Evolutionary conservation across 495 filamentous ascomycete genomes (phyloP).

Genomic region (Talaromyces trachyspermus): DNA sequence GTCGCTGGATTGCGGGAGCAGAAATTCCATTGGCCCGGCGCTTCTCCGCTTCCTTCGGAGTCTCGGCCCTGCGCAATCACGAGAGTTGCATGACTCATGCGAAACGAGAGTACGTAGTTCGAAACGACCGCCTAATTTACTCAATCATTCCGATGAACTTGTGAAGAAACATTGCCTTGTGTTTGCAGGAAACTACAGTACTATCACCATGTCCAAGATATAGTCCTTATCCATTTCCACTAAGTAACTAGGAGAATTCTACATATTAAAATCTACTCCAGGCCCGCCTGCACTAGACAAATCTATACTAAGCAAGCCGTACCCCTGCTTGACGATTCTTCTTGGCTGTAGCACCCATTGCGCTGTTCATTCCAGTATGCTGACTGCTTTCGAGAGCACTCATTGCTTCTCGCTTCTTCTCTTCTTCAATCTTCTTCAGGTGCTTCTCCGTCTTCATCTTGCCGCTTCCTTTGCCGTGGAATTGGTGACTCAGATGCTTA

Average conservation of each 20-base stretch:
- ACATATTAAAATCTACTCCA: constrained; percentile 1
- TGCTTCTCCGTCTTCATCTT: constrained; percentile 98
- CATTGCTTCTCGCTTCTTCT: constrained; percentile 78
- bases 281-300: constrained; percentile 9
- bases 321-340: constrained; percentile 88
- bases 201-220: too few relatives aligned
- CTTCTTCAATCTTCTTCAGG: constrained; percentile 93
- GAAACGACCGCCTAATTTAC: too few relatives aligned
- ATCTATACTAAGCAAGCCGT: constrained; percentile 53
- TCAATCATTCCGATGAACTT: too few relatives aligned
- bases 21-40: background rate
- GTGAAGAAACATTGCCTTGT: too few relatives aligned
- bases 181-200: too few relatives aligned
- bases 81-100: too few relatives aligned
- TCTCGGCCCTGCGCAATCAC: too few relatives aligned
- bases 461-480: constrained; percentile 95
- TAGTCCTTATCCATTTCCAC: too few relatives aligned
- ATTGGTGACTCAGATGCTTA: constrained; percentile 89
- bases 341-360: constrained; percentile 62
- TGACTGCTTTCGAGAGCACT: constrained; percentile 75
- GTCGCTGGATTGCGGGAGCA: background rate
- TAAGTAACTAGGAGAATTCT: too few relatives aligned
- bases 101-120: too few relatives aligned
- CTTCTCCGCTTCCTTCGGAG: background rate
- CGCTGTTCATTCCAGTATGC: constrained; percentile 74